These are phyloP conservation scores for Hypoxylon fragiforme DNA, from an alignment of 495 filamentous ascomycete genomes.

Conservation along the genomic window DNA sequence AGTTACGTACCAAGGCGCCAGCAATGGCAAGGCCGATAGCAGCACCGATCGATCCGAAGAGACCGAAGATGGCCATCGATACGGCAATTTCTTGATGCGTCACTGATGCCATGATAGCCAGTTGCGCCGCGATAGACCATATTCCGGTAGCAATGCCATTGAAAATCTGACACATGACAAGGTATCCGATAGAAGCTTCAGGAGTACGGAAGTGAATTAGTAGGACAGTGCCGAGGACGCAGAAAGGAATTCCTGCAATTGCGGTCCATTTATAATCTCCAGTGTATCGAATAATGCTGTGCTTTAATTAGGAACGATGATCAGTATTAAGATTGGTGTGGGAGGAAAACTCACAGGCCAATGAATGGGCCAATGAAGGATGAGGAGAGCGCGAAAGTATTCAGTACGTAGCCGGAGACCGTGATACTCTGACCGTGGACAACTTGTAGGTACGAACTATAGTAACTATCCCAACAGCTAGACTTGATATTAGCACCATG, in stretches of 20 bases:
- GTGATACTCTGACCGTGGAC: slow-evolving; percentile 62
- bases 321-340: too few species aligned
- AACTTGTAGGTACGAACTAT: slow-evolving; percentile 73
- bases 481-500: slow-evolving; percentile 59
- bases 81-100: slow-evolving; percentile 60
- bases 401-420: slow-evolving; percentile 64
- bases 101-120: slow-evolving; percentile 59
- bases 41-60: slow-evolving; percentile 57
- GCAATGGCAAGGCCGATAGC: slow-evolving; percentile 57
- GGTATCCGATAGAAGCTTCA: slow-evolving; percentile 52
- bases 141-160: slow-evolving; percentile 68
- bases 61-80: slow-evolving; percentile 55
- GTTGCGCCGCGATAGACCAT: slow-evolving; percentile 64
- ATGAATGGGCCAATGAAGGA: slow-evolving; percentile 65
- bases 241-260: slow-evolving; percentile 56
- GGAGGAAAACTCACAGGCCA: slow-evolving; percentile 59
- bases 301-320: not conserved
- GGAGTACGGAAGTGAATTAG: slow-evolving; percentile 67
- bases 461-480: slow-evolving; percentile 45
- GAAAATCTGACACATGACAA: slow-evolving; percentile 67
- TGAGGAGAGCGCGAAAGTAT: slow-evolving; percentile 69
- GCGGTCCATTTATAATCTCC: slow-evolving; percentile 59
- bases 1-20: too few species aligned
- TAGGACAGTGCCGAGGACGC: slow-evolving; percentile 60
- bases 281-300: slow-evolving; percentile 21